Percentiles rank a stretch among this genome's conserved stretches.
These are phyloP conservation scores for Nitzschia inconspicua DNA, from an alignment of 108 stramenopile species.

Conservation along the genomic window DNA sequence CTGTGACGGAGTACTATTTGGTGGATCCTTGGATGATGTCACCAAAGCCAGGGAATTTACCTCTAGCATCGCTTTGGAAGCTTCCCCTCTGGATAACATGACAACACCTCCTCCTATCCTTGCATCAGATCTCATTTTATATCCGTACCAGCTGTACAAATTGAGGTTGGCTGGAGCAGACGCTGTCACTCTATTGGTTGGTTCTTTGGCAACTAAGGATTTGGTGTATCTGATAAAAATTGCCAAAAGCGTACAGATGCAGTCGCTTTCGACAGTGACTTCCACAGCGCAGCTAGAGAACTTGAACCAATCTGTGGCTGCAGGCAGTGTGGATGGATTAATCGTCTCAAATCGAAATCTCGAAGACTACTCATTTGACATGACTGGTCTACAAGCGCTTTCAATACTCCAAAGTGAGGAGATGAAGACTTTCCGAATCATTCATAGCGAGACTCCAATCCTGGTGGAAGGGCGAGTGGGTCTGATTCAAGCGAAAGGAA, in stretches of 20 bases:
- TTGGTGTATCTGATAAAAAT: conserved; percentile 81
- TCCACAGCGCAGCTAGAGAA: conserved; percentile 59
- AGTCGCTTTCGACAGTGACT: conserved; percentile 60
- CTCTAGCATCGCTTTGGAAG: conserved; percentile 38
- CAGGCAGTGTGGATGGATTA: conserved; percentile 53
- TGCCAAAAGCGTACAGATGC: conserved; percentile 63
- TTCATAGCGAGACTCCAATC: conserved; percentile 54
- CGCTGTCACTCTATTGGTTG: conserved; percentile 72
- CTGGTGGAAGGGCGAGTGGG: conserved; percentile 80
- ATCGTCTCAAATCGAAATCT: conserved; percentile 73
- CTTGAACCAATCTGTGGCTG: conserved; percentile 26
- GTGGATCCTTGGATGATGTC: conserved; percentile 75
- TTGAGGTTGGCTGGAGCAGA: conserved; percentile 85
- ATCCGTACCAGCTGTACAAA: conserved; percentile 89
- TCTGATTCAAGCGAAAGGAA: conserved; percentile 34
- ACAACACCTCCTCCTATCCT: conserved; percentile 71
- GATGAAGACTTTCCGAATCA: conserved; percentile 42
- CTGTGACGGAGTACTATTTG: conserved; percentile 78
- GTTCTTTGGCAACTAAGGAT: conserved; percentile 70
- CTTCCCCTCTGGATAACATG: conserved; percentile 37
- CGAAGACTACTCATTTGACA: conserved; percentile 76
- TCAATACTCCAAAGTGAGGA: conserved; percentile 60
- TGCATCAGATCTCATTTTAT: conserved; percentile 78
- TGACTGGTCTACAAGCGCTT: conserved; percentile 69
- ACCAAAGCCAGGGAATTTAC: conserved; percentile 53